Evolutionary conservation across 2,329 filamentous ascomycete species (phyloP).

Genomic region (Harringtonia aguacate): DNA sequence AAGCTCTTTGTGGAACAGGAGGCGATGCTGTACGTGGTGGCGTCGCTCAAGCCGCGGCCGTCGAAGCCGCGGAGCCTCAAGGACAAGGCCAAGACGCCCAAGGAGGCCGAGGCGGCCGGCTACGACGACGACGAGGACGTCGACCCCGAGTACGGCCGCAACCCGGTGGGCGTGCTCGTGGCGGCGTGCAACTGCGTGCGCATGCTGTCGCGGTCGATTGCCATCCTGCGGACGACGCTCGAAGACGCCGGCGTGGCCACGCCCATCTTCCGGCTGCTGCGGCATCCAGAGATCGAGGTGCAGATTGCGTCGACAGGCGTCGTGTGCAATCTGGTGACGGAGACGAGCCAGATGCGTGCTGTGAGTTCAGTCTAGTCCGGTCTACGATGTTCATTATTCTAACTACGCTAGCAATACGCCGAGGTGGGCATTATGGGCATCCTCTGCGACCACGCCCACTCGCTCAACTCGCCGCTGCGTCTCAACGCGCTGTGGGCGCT

Average conservation of each 20-base stretch:
- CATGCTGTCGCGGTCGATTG: constrained; percentile 76
- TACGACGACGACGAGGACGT: constrained; percentile 23
- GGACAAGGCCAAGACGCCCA: constrained; percentile 24
- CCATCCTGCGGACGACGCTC: constrained; percentile 71
- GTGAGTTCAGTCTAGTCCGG: constrained; percentile 37
- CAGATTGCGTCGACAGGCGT: constrained; percentile 78
- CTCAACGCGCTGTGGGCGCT: constrained; percentile 87
- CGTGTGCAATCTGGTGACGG: constrained; percentile 74
- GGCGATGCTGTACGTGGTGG: constrained; percentile 70
- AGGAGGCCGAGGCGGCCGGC: constrained; percentile 15
- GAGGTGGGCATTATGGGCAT: constrained; percentile 64
- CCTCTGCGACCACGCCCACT: constrained; percentile 77
- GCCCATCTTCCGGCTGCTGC: constrained; percentile 66
- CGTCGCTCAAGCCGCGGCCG: constrained; percentile 57
- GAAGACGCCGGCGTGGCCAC: constrained; percentile 75
- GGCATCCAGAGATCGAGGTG: constrained; percentile 64
- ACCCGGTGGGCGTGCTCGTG: constrained; percentile 67
- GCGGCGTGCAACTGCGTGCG: constrained; percentile 76
- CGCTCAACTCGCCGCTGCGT: constrained; percentile 64
- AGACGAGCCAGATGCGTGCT: constrained; percentile 85
- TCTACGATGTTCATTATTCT: neutral
- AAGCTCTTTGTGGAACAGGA: constrained; percentile 75
- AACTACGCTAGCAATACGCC: constrained; percentile 50
- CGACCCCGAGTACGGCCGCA: constrained; percentile 50
- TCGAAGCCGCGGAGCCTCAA: constrained; percentile 34